Conservation (phyloP, 2,329 filamentous ascomycete species). For the Teratosphaeriaceae sp. region DNA sequence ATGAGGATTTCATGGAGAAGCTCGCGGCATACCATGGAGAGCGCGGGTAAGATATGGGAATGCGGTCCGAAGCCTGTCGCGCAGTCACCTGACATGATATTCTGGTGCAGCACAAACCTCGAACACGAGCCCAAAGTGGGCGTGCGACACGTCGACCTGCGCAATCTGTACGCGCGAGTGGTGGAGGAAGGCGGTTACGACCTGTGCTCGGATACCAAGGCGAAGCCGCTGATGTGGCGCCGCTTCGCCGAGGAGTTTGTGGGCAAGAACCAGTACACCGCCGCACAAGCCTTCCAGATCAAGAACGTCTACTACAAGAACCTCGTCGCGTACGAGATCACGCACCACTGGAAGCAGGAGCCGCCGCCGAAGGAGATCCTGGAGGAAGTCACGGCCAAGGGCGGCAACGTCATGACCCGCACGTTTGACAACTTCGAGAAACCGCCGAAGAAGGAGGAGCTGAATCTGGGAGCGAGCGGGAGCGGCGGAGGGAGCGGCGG, state of each 20-base stretch:
- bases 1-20: slow-evolving; percentile 70
- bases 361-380: slow-evolving; percentile 84
- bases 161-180: slow-evolving; percentile 72
- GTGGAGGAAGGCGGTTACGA: slow-evolving; percentile 78
- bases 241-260: slow-evolving; percentile 70
- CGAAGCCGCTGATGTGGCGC: slow-evolving; percentile 81
- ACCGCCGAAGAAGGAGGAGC: slow-evolving; percentile 42
- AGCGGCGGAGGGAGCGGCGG: slow-evolving; percentile 41
- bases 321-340: slow-evolving; percentile 76
- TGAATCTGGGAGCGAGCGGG: slow-evolving; percentile 42
- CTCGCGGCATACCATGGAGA: slow-evolving; percentile 68
- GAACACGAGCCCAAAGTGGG: slow-evolving; percentile 79
- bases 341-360: slow-evolving; percentile 66
- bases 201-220: slow-evolving; percentile 57
- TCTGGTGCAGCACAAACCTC: slow-evolving; percentile 53
- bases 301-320: slow-evolving; percentile 90
- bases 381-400: slow-evolving; percentile 73
- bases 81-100: slow-evolving; percentile 13
- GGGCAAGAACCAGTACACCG: slow-evolving; percentile 65
- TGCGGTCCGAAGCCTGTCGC: not conserved
- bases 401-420: slow-evolving; percentile 68
- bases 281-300: slow-evolving; percentile 77
- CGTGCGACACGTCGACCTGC: slow-evolving; percentile 66
- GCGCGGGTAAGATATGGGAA: slow-evolving; percentile 51
- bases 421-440: slow-evolving; percentile 68